These are phyloP conservation scores for Ensete glaucum DNA, from an alignment of 176 grass and related monocot genomes.

Conservation along the genomic window DNA sequence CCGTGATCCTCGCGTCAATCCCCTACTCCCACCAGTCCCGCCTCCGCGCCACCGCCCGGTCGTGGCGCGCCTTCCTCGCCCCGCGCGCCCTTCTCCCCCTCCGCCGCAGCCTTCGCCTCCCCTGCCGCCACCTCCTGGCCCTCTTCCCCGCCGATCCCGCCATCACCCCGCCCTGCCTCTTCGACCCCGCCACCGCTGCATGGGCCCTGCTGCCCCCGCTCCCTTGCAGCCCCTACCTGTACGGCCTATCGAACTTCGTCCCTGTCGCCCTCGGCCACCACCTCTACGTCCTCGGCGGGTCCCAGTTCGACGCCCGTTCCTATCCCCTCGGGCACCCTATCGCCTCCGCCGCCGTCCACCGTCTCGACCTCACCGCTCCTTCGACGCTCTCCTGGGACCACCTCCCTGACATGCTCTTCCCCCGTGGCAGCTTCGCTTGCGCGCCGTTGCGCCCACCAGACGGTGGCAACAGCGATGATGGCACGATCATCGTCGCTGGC, in stretches of 20 bases:
- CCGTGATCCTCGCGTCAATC: conserved; percentile 62
- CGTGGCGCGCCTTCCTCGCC: conserved; percentile 56
- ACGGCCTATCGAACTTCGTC: conserved; percentile 55
- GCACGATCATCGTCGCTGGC: conserved; percentile 51
- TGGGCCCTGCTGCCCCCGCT: conserved; percentile 59
- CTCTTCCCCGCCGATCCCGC: conserved; percentile 81
- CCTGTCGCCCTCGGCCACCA: conserved; percentile 39
- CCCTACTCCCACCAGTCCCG: conserved; percentile 55
- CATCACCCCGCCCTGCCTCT: conserved; percentile 52
- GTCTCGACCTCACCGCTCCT: conserved; percentile 41
- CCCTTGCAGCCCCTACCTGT: conserved; percentile 65
- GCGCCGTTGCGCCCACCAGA: conserved; percentile 6
- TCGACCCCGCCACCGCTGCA: conserved; percentile 53
- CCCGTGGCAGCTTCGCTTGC: conserved; percentile 74
- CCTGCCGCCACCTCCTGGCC: conserved; percentile 50
- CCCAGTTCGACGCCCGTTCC: conserved; percentile 69
- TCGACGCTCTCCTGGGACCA: conserved; percentile 42
- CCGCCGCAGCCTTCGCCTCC: conserved; percentile 56
- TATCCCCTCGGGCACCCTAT: conserved; percentile 62
- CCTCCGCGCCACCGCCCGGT: conserved; percentile 64
- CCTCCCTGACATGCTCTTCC: conserved; percentile 52
- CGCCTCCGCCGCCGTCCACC: conserved; percentile 44
- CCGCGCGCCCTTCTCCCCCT: conserved; percentile 46
- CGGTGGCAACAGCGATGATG: not conserved
- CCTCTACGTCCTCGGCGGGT: conserved; percentile 73